Conservation (phyloP, 108 stramenopile species). For the Nitzschia sp. region DNA sequence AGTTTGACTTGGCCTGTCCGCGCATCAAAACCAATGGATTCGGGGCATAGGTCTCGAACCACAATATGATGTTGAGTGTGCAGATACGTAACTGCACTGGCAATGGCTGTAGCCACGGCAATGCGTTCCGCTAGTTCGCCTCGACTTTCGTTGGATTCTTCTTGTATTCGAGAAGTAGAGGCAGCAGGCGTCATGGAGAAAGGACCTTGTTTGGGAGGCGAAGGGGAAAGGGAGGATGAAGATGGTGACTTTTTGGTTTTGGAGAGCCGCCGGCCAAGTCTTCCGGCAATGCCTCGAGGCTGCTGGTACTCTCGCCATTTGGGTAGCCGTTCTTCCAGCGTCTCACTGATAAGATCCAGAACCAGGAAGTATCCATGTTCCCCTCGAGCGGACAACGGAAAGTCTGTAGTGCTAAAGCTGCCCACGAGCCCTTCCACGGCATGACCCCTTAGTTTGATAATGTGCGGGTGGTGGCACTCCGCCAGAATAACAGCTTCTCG, state of each 20-base stretch:
- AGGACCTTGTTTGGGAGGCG: not conserved
- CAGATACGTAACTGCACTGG: constrained; percentile 50
- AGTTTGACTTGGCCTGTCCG: constrained; percentile 31
- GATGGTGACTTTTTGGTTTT: not conserved
- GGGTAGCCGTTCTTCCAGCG: constrained; percentile 17
- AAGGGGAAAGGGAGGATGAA: not conserved
- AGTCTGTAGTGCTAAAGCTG: not conserved
- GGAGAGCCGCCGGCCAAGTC: not conserved
- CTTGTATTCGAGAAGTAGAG: not conserved
- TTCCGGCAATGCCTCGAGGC: not conserved
- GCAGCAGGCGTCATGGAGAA: not conserved
- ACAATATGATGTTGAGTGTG: constrained; percentile 37
- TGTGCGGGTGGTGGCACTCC: constrained; percentile 26
- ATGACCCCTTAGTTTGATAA: constrained; percentile 24
- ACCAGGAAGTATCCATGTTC: constrained; percentile 20
- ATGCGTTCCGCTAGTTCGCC: constrained; percentile 3
- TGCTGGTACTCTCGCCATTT: constrained; percentile 9
- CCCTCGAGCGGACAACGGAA: not conserved
- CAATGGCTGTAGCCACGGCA: constrained; percentile 20
- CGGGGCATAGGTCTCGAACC: constrained; percentile 29
- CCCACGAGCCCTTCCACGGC: constrained; percentile 3
- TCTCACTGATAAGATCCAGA: constrained; percentile 14
- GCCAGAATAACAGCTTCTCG: constrained; percentile 29
- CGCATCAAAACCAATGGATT: constrained; percentile 49
- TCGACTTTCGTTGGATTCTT: not conserved